Percentiles rank a stretch among this genome's conserved stretches.
phyloP scores from a whole-genome alignment of 441 rosid species.

The Iberis amara region DNA sequence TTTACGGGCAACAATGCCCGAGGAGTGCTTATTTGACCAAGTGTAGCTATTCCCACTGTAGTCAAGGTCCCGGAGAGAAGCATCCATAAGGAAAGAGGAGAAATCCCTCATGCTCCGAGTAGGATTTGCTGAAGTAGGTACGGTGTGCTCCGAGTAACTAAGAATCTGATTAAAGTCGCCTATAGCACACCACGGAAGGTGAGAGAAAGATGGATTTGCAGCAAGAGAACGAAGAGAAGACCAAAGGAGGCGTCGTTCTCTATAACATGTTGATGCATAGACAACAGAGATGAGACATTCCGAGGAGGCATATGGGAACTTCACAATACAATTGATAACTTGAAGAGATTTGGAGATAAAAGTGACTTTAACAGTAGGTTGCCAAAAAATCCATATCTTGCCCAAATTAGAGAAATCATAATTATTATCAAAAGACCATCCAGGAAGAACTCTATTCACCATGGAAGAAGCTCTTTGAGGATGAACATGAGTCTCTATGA shows the following conservation, averaged over 20 bases:
- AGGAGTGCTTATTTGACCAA: background rate
- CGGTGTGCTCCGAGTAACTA: no score
- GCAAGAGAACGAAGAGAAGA: no score
- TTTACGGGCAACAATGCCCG: no score
- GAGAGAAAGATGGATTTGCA: no score
- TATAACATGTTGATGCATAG: no score
- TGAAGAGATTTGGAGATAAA: background rate
- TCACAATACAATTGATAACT: background rate
- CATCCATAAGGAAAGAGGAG: no score
- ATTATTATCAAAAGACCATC: background rate
- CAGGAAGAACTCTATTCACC: background rate
- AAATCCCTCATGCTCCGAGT: background rate
- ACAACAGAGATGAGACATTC: no score
- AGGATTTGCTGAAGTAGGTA: background rate
- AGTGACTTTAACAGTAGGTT: background rate
- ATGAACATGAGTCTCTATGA: background rate
- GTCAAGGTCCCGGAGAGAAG: background rate
- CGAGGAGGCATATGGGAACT: fast-evolving
- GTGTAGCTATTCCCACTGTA: background rate
- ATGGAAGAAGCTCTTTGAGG: background rate
- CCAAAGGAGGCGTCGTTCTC: no score
- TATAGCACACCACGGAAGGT: no score
- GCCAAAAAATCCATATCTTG: background rate
- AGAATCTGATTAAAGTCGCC: no score
- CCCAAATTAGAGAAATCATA: background rate